Percentiles rank a stretch among this genome's conserved stretches.
These are phyloP conservation scores for Calvatia gigantea DNA, from an alignment of 768 basidiomycete species.

Conservation along the genomic window DNA sequence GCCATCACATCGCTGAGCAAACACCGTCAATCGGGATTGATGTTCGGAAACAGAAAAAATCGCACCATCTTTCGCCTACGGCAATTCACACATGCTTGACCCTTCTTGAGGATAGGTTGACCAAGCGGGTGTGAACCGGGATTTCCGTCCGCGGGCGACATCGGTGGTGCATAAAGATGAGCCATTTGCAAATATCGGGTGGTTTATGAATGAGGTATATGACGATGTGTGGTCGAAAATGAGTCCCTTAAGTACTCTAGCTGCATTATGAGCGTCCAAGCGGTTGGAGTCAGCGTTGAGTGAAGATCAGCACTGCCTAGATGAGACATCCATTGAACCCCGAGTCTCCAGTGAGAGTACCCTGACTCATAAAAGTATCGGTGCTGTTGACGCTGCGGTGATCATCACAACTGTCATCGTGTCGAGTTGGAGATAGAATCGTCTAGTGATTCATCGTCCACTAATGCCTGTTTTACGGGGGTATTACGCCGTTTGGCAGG, in stretches of 20 bases:
- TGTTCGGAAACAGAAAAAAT: not conserved
- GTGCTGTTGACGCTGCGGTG: not conserved
- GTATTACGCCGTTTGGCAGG: too few relatives aligned
- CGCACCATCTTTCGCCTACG: slow-evolving; percentile 13
- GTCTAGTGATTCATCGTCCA: not conserved
- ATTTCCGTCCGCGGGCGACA: not conserved
- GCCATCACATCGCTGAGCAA: slow-evolving; percentile 51
- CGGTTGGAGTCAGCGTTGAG: not conserved
- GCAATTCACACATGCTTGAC: slow-evolving; percentile 9
- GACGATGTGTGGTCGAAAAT: not conserved
- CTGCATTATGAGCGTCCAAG: not conserved
- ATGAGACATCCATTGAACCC: not conserved
- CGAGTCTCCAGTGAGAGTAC: not conserved
- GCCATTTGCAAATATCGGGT: not conserved
- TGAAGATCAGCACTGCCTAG: not conserved
- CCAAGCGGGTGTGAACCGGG: not conserved
- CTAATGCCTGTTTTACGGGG: too few relatives aligned
- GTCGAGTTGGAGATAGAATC: not conserved
- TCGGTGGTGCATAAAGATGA: not conserved
- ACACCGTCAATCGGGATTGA: not conserved
- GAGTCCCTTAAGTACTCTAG: not conserved
- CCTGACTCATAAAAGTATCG: not conserved
- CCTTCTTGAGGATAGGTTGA: slow-evolving; percentile 10
- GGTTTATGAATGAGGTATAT: not conserved
- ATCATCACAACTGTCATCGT: not conserved